Evolutionary conservation across 352 stramenopile genomes (phyloP).

Genomic region (Pythium angustatum): DNA sequence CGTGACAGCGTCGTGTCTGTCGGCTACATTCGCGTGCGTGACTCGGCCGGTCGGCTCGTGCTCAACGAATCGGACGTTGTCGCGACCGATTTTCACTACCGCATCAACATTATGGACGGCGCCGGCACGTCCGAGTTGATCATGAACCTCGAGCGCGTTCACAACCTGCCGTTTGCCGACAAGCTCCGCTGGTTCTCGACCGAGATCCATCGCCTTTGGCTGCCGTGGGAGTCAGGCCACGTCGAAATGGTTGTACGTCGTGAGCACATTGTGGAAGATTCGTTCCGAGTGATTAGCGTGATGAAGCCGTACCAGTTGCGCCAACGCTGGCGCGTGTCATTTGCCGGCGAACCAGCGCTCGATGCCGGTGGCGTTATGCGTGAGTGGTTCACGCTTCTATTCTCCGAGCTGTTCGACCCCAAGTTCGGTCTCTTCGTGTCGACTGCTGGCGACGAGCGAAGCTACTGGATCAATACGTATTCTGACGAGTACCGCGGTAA

Average conservation of each 20-base stretch:
- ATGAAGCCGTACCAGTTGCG: constrained; percentile 86
- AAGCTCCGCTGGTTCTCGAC: constrained; percentile 85
- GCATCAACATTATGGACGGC: constrained; percentile 79
- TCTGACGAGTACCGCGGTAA: constrained; percentile 50
- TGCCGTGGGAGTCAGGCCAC: constrained; percentile 84
- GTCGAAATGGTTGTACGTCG: constrained; percentile 77
- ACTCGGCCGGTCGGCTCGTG: constrained; percentile 66
- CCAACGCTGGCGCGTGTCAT: constrained; percentile 83
- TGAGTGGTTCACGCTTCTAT: constrained; percentile 89
- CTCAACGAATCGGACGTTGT: constrained; percentile 83
- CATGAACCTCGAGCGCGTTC: constrained; percentile 82
- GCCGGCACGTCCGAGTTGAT: constrained; percentile 71
- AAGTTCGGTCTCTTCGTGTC: constrained; percentile 75
- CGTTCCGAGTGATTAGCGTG: constrained; percentile 69
- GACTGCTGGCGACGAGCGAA: constrained; percentile 68
- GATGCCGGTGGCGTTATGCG: constrained; percentile 89
- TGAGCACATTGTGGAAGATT: constrained; percentile 86
- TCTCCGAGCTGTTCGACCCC: constrained; percentile 80
- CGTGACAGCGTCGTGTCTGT: constrained; percentile 66
- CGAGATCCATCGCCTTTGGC: constrained; percentile 78
- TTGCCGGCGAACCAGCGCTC: constrained; percentile 81
- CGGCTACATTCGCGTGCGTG: constrained; percentile 77
- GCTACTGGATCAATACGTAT: constrained; percentile 87
- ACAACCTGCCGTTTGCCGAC: constrained; percentile 75
- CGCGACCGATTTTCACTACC: constrained; percentile 78